Evolutionary conservation across 352 stramenopile species (phyloP), one percentile per base, ranked within the genome.

Genomic region (Globisporangium solare): DNA sequence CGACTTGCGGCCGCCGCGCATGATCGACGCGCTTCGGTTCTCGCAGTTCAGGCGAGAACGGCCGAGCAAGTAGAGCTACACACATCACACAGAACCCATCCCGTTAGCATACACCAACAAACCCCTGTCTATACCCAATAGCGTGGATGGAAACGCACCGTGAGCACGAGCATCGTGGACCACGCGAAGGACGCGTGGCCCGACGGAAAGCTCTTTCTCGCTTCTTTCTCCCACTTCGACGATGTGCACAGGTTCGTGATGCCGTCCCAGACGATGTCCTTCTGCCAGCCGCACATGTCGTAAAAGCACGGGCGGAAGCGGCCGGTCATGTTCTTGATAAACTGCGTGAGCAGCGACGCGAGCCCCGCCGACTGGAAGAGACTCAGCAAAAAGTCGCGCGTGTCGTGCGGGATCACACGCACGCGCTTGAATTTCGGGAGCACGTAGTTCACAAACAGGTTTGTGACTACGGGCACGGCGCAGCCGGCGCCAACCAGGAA

Each of bases 261-360:
- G 51, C 82, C 79, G 60, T 92, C 79, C 82, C 82, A 92, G 20
- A 86, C 64, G 18, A 83, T 60, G 49, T 72, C 59, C 49, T 70
- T 77, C 50, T 89, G 63, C 82, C 82, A 92, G 40, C 71, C 71
- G 50, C 82, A 90, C 75, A 90, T 88, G 49, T 83, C 71, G 60
- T 86, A 86, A 60, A 89, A 92, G 58, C 74, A 81, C 35, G 82
- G 82, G 13, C 82, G 77, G 51, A 92, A 89, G 22, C 82, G 74
- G 1, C 79, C 82, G 0, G 77, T 71, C 54, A 82, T 71, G 56
- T 78, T 76, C 62, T 92, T 92, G 37, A 73, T 73, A 50, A 92
- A 86, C 50, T 92, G 79, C 18, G 79, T 87, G 13, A 89, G 60
- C 31, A 89, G 59, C 55, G 68, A 67, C 37, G 73, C 70, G 39